A percentile compares a stretch with the other conserved stretches of the same genome.
Evolutionary conservation across 1,284 basidiomycete genomes (phyloP).

Genomic region (Ceratobasidium sp.): DNA sequence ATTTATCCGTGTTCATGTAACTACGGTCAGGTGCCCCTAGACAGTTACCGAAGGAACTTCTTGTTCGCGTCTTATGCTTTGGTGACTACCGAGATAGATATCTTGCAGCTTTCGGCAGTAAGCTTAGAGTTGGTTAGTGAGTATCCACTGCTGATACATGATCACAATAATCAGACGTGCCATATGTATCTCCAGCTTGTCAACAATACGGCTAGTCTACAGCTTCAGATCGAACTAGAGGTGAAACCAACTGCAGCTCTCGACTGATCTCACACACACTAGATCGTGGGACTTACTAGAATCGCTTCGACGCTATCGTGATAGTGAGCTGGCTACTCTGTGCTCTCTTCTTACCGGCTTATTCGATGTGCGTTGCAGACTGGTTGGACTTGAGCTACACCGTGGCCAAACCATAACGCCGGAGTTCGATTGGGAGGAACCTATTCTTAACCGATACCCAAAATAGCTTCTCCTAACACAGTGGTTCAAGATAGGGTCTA

Average conservation of each 20-base stretch:
- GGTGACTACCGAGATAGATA: not conserved
- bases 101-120: conserved; percentile 4
- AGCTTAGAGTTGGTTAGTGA: not conserved
- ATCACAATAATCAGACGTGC: conserved; percentile 7
- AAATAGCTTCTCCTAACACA: not conserved
- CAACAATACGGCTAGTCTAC: not conserved
- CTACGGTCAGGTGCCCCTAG: too few species aligned
- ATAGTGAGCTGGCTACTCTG: not conserved
- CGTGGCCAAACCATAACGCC: not conserved
- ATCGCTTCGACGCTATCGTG: not conserved
- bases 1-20: too few species aligned
- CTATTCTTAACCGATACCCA: not conserved
- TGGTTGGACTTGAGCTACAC: conserved; percentile 13
- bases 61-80: conserved; percentile 3
- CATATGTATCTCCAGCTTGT: not conserved
- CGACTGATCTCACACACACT: not conserved
- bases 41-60: conserved; percentile 6
- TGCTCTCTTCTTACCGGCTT: not conserved
- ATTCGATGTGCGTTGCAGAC: not conserved
- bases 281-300: not conserved
- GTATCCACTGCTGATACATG: too few species aligned
- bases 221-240: conserved; percentile 7
- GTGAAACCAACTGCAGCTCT: not conserved
- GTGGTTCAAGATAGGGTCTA: not conserved
- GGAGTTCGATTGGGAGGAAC: not conserved